phyloP scores from a whole-genome alignment of 1,139 yeast species.

The Meyerozyma elateridarum region DNA sequence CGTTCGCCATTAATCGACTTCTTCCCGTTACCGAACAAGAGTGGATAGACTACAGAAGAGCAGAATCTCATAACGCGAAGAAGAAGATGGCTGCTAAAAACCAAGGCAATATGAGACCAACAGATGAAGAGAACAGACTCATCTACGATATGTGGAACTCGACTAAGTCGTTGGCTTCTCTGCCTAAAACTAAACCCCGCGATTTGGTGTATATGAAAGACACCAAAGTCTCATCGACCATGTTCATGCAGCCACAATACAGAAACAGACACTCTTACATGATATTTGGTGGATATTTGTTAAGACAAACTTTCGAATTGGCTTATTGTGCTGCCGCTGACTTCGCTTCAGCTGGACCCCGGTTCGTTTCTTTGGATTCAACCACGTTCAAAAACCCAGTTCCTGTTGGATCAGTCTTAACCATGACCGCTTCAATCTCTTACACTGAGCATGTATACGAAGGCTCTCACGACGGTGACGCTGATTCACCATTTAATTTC shows the following conservation, averaged over 20 bases:
- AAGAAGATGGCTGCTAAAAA: constrained; percentile 73
- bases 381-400: constrained; percentile 91
- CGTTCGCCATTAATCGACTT: constrained; percentile 78
- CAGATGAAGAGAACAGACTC: constrained; percentile 64
- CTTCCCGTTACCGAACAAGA: constrained; percentile 71
- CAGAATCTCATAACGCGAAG: constrained; percentile 83
- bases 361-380: constrained; percentile 85
- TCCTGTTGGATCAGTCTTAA: constrained; percentile 87
- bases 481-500: constrained; percentile 43
- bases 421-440: constrained; percentile 75
- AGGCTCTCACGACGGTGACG: constrained; percentile 23
- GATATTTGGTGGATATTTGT: constrained; percentile 90
- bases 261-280: constrained; percentile 90
- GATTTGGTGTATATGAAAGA: constrained; percentile 64
- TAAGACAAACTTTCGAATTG: constrained; percentile 87
- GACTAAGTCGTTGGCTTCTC: constrained; percentile 37
- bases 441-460: constrained; percentile 75
- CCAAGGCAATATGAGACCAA: constrained; percentile 62
- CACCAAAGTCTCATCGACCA: constrained; percentile 65
- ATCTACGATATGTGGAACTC: constrained; percentile 77
- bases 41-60: constrained; percentile 80
- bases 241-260: constrained; percentile 94
- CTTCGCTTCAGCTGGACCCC: constrained; percentile 74
- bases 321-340: constrained; percentile 93
- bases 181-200: constrained; percentile 30